phyloP scores from a whole-genome alignment of 2,329 filamentous ascomycete genomes.

The Xylaria sp. region DNA sequence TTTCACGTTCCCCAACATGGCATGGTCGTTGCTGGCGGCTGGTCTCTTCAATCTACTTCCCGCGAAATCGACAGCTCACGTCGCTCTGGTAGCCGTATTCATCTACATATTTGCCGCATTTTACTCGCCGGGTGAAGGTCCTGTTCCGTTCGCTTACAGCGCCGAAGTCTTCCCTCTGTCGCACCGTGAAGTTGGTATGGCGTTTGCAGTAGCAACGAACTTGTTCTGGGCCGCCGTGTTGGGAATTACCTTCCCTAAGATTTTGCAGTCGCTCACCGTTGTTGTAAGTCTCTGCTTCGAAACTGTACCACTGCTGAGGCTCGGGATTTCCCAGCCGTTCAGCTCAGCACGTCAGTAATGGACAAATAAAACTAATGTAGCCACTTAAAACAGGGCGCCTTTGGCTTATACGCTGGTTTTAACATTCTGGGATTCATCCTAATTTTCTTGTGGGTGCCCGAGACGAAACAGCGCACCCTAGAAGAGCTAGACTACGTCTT shows the following conservation, averaged over 20 bases:
- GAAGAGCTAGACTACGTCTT: slow-evolving; percentile 64
- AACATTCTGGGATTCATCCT: slow-evolving; percentile 58
- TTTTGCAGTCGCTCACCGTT: slow-evolving; percentile 58
- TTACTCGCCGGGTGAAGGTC: slow-evolving; percentile 73
- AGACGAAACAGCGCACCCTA: slow-evolving; percentile 62
- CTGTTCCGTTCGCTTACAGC: slow-evolving; percentile 74
- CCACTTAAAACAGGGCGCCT: slow-evolving; percentile 52
- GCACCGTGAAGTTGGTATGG: slow-evolving; percentile 78
- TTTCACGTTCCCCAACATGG: slow-evolving; percentile 75
- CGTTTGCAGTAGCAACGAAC: slow-evolving; percentile 74
- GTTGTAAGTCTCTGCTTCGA: slow-evolving; percentile 42
- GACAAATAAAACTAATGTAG: slow-evolving; percentile 14
- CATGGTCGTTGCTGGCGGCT: slow-evolving; percentile 72
- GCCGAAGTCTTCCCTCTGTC: slow-evolving; percentile 77
- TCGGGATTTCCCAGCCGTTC: background rate
- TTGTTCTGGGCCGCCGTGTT: slow-evolving; percentile 70
- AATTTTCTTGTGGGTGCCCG: slow-evolving; percentile 61
- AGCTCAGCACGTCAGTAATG: background rate
- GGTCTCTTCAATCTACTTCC: slow-evolving; percentile 67
- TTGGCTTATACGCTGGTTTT: slow-evolving; percentile 60
- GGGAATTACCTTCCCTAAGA: slow-evolving; percentile 70
- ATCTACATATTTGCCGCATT: slow-evolving; percentile 70
- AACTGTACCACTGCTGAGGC: background rate
- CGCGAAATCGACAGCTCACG: slow-evolving; percentile 40
- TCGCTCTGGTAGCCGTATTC: slow-evolving; percentile 66